Evolutionary conservation across 1,139 yeast species (phyloP), one percentile per base, ranked within the genome.

Genomic region (Protomyces pachydermus): DNA sequence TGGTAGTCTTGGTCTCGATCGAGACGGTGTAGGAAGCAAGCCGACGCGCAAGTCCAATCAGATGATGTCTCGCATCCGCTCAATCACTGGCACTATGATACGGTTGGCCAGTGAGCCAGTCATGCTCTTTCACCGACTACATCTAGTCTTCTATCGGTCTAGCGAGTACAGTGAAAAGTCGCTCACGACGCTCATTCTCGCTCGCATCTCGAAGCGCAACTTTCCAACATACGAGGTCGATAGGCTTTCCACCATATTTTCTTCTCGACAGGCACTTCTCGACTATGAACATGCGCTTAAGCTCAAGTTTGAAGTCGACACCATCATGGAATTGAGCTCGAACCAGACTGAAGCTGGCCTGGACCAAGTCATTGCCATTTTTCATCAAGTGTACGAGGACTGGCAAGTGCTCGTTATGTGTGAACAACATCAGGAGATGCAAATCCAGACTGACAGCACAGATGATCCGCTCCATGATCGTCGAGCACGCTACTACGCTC

Each of bases 121-220:
- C 2, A 37, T 50, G 12, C 46, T 68, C 8, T 68, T 68, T 53
- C 68, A 68, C 14, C 60, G 70, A 35, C 61, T 65, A 1, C 66
- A 66, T 54, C 55, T 67, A 8, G 69, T 68, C 8, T 68, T 64
- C 46, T 68, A 60, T 54, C 64, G 70, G 12, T 56, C 70, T 6
- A 37, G 60, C 12, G 54, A 61, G 18, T 64, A 54, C 18, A 58
- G 54, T 38, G 69, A 68, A 28, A 65, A 55, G 35, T 65, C 70
- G 3, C 50, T 68, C 34, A 64, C 66, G 9, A 62, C 67, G 18
- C 58, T 66, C 18, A 66, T 68, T 12, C 60, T 68, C 12, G 69
- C 69, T 4, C 57, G 64, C 12, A 62, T 64, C 2, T 60, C 68
- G 2, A 64, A 60, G 23, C 61, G 68, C 12, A 64, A 66, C 34